Base-by-base conservation (phyloP, 2,329 filamentous ascomycete genomes). In the Pezicula radicicola region DNA sequence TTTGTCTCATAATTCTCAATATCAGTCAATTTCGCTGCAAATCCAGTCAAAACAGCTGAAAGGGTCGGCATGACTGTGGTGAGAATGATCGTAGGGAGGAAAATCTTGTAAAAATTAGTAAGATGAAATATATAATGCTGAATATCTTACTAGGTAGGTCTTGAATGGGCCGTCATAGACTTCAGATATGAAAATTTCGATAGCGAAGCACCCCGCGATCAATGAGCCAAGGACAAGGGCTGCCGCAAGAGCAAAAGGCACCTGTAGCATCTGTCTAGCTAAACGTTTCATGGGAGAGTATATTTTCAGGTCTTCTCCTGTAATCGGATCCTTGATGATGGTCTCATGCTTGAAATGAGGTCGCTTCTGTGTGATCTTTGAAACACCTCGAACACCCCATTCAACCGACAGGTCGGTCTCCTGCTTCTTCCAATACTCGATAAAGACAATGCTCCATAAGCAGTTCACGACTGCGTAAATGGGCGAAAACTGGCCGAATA, bases 391-490 rank as follows among this genome's bases (percentile, higher is more conserved):
- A 3, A 96, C 91, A 13, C 89, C 88, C 93, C 93, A 97, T 61
- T 90, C 83, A 15, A 96, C 83, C 8, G 87, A 86, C 7, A 97
- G 76, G 65, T 97, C 92, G 1, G 85, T 77, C 69, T 97, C 91
- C 68, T 95, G 90, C 63, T 93, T 88, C 73, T 95, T 96, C 93
- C 93, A 97, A 70, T 89, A 96, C 67, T 97, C 93, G 51, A 96
- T 88, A 66, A 97, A 97, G 45, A 93, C 75, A 3, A 94, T 85
- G 52, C 87, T 87, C 90, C 92, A 96, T n/a, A 96, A 73, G 33
- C 85, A 87, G 65, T 87, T 92, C 42, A 87, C 77, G 1, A 92
- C 69, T 13, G 88, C 89, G 62, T 95, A 97, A 46, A 91, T 70
- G 52, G 85, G 81, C 2, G 92, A 96, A 71, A 91, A 97, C 52